Conservation (phyloP, 2,329 filamentous ascomycete genomes). For the Dothistroma pini region DNA sequence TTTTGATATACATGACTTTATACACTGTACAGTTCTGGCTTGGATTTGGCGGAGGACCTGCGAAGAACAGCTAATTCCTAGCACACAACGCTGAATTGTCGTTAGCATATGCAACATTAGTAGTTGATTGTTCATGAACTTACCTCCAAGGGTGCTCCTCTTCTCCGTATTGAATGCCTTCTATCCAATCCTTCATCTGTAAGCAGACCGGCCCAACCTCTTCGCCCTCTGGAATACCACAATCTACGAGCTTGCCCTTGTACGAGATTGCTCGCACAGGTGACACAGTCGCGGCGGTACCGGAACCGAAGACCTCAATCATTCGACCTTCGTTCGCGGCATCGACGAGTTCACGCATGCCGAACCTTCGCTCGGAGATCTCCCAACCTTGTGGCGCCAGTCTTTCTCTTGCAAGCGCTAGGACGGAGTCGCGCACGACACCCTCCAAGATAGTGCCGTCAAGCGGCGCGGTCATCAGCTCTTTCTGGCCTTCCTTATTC, state of each 20-base stretch:
- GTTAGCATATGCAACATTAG: not conserved
- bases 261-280: conserved; percentile 87
- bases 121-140: not conserved
- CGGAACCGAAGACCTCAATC: conserved; percentile 88
- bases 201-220: conserved; percentile 84
- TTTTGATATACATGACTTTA: not conserved
- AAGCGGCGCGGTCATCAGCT: conserved; percentile 89
- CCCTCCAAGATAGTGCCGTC: conserved; percentile 97
- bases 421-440: conserved; percentile 86
- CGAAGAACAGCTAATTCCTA: not conserved
- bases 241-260: conserved; percentile 75
- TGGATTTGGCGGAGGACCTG: not conserved
- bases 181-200: conserved; percentile 95
- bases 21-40: not conserved
- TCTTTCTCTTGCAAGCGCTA: conserved; percentile 79
- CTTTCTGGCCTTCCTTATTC: conserved; percentile 85
- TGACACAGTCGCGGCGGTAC: conserved; percentile 90
- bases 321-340: conserved; percentile 80
- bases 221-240: conserved; percentile 66
- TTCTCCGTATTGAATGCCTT: conserved; percentile 91
- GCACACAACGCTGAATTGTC: not conserved
- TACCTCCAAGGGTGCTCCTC: conserved; percentile 84
- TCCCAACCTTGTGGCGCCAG: conserved; percentile 84
- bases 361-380: conserved; percentile 83
- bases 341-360: conserved; percentile 79